Evolutionary conservation across 2,329 filamentous ascomycete species (phyloP).

Genomic region (Penicillium glabrum): DNA sequence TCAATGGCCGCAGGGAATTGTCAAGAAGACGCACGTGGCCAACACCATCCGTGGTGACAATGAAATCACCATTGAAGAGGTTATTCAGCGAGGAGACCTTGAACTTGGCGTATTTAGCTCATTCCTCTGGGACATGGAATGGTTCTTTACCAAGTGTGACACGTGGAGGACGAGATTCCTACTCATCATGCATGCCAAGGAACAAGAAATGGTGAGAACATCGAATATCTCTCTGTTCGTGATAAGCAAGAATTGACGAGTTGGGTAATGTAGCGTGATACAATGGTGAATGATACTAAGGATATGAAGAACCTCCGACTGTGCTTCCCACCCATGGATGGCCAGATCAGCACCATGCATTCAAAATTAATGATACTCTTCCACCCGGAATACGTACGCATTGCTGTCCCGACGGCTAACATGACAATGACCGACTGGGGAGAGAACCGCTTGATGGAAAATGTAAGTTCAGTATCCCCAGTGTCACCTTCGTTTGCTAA

Average conservation of each 20-base stretch:
- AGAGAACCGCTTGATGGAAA: slow-evolving; percentile 75
- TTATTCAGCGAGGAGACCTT: slow-evolving; percentile 71
- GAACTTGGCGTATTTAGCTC: slow-evolving; percentile 80
- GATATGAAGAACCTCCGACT: slow-evolving; percentile 57
- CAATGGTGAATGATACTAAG: slow-evolving; percentile 41
- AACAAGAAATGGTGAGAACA: slow-evolving; percentile 29
- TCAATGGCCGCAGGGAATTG: slow-evolving; percentile 60
- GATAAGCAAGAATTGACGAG: background rate
- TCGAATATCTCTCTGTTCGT: background rate
- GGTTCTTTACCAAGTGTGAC: slow-evolving; percentile 73
- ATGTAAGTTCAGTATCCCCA: slow-evolving; percentile 51
- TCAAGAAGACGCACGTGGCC: slow-evolving; percentile 79
- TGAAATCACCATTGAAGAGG: slow-evolving; percentile 85
- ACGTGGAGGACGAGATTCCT: slow-evolving; percentile 61
- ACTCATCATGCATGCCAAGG: slow-evolving; percentile 62
- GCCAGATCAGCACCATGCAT: slow-evolving; percentile 75
- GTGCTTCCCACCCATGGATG: slow-evolving; percentile 81
- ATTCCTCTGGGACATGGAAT: slow-evolving; percentile 81
- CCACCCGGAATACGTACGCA: slow-evolving; percentile 68
- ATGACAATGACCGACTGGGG: slow-evolving; percentile 87
- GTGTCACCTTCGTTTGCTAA: background rate
- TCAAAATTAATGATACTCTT: slow-evolving; percentile 93
- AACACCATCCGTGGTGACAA: slow-evolving; percentile 62
- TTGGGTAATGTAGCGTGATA: slow-evolving; percentile 1
- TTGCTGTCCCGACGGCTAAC: slow-evolving; percentile 87